Evolutionary conservation across 495 filamentous ascomycete species (phyloP).

Genomic region (Neurospora intermedia): DNA sequence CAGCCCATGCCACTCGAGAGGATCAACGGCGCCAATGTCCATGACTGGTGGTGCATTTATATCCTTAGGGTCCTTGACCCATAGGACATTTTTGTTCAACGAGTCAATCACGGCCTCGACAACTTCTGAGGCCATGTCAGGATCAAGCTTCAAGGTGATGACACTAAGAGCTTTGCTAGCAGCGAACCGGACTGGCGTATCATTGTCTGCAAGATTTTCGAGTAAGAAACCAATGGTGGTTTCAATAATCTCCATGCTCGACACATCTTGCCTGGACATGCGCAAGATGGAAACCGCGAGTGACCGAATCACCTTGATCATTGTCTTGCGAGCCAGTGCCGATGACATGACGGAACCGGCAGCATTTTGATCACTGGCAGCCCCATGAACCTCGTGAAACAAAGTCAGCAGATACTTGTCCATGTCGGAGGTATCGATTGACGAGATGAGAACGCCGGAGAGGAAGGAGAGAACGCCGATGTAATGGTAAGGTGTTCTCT

Average conservation of each 20-base stretch:
- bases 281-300: slow-evolving; percentile 53
- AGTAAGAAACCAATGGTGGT: slow-evolving; percentile 64
- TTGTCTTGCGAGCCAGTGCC: slow-evolving; percentile 63
- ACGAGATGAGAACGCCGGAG: slow-evolving; percentile 51
- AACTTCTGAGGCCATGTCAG: slow-evolving; percentile 71
- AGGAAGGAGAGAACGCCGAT: slow-evolving; percentile 74
- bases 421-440: slow-evolving; percentile 41
- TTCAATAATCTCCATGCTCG: slow-evolving; percentile 51
- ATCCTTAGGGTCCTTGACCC: slow-evolving; percentile 29
- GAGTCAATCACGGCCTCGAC: slow-evolving; percentile 72
- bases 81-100: slow-evolving; percentile 68
- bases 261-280: slow-evolving; percentile 27
- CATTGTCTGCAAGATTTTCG: slow-evolving; percentile 60
- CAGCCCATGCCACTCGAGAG: slow-evolving; percentile 83
- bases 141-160: slow-evolving; percentile 64
- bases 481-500: slow-evolving; percentile 37
- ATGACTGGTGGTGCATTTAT: slow-evolving; percentile 29
- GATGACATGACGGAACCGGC: slow-evolving; percentile 45
- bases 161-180: slow-evolving; percentile 89
- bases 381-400: slow-evolving; percentile 38
- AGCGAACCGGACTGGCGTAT: slow-evolving; percentile 80
- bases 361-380: slow-evolving; percentile 28
- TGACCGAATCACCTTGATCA: slow-evolving; percentile 73
- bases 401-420: slow-evolving; percentile 33
- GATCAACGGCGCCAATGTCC: slow-evolving; percentile 62